A percentile compares a stretch with the other conserved stretches of the same genome.
Evolutionary conservation across 108 stramenopile species (phyloP).

Genomic region (Conticribra guillardii): DNA sequence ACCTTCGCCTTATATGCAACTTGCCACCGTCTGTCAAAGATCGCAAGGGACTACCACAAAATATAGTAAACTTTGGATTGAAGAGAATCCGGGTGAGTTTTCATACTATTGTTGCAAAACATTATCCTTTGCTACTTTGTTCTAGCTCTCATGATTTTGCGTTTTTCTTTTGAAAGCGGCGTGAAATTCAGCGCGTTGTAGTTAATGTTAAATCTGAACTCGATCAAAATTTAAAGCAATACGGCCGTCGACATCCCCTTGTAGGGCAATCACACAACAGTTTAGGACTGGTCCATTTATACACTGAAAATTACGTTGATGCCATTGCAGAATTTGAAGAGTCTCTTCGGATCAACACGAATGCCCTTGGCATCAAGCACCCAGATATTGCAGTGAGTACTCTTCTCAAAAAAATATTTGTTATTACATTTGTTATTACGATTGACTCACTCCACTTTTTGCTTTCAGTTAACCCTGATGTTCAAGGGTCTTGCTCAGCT

Average conservation of each 20-base stretch:
- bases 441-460: neutral
- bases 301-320: conserved; percentile 25
- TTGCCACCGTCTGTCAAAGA: conserved; percentile 3
- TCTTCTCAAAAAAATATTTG: too few relatives aligned
- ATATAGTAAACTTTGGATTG: conserved; percentile 29
- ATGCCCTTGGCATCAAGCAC: conserved; percentile 29
- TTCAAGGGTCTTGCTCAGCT: conserved; percentile 33
- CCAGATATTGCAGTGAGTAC: conserved; percentile 32
- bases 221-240: conserved; percentile 26
- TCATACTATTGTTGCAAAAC: neutral
- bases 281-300: conserved; percentile 35
- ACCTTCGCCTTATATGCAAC: conserved; percentile 25
- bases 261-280: conserved; percentile 41
- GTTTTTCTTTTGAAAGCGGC: conserved; percentile 9
- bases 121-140: too few relatives aligned
- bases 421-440: neutral
- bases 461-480: conserved; percentile 33
- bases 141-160: too few relatives aligned
- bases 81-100: conserved; percentile 9
- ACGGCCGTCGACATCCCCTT: conserved; percentile 38
- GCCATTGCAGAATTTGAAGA: conserved; percentile 35
- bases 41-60: conserved; percentile 29
- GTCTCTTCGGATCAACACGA: conserved; percentile 30
- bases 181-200: conserved; percentile 16
- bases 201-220: conserved; percentile 13